These are phyloP conservation scores for Lodderomyces elongisporus DNA, from an alignment of 1,139 yeast genomes.

Conservation along the genomic window DNA sequence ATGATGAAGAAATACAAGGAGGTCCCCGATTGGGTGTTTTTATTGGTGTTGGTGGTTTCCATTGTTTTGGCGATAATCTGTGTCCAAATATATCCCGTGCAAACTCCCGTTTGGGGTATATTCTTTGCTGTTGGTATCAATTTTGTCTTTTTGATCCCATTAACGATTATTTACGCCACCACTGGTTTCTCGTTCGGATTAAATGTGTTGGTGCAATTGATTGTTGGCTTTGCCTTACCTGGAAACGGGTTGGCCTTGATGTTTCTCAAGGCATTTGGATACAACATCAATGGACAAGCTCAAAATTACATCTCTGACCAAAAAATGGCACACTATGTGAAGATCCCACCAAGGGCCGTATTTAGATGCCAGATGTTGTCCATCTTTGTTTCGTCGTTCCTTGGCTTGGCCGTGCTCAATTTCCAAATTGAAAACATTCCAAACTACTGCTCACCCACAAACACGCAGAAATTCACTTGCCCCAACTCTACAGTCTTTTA, in stretches of 20 bases:
- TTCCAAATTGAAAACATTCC: constrained; percentile 35
- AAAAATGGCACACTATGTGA: constrained; percentile 58
- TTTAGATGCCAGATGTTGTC: constrained; percentile 54
- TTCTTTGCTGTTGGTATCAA: constrained; percentile 52
- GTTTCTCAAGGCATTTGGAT: constrained; percentile 55
- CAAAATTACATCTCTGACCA: constrained; percentile 51
- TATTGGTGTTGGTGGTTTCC: constrained; percentile 40
- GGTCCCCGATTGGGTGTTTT: constrained; percentile 59
- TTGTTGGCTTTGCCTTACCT: constrained; percentile 60
- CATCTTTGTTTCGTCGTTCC: constrained; percentile 34
- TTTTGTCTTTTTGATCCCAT: constrained; percentile 49
- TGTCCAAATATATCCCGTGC: constrained; percentile 38
- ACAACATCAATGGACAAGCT: constrained; percentile 60
- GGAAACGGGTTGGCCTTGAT: constrained; percentile 60
- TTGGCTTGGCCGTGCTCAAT: constrained; percentile 47
- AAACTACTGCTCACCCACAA: constrained; percentile 31
- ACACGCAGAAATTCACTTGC: constrained; percentile 43
- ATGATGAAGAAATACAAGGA: constrained; percentile 52
- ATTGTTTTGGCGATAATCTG: constrained; percentile 43
- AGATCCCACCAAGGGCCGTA: constrained; percentile 53
- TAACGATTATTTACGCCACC: constrained; percentile 43
- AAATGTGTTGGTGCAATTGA: constrained; percentile 56
- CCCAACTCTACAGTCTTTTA: constrained; percentile 44
- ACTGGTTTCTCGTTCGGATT: constrained; percentile 52
- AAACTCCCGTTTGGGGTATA: constrained; percentile 51